phyloP scores from a whole-genome alignment of 768 basidiomycete genomes.

The Lactarius psammicola region DNA sequence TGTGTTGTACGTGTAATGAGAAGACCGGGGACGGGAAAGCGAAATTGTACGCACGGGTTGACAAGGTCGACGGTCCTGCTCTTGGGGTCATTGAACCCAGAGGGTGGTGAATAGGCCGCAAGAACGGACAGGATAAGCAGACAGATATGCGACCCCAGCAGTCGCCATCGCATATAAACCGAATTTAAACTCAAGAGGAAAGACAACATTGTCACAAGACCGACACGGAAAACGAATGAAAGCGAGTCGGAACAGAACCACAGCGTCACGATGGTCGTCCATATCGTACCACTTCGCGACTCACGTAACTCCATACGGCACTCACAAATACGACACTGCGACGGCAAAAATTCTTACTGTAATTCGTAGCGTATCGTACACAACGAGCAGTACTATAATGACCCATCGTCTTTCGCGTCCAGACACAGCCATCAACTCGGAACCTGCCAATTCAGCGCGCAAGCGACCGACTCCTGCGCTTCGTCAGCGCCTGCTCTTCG shows the following conservation, averaged over 20 bases:
- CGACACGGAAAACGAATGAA: too few species aligned
- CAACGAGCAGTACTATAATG: background rate
- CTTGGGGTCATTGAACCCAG: slow-evolving; percentile 31
- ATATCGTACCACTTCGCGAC: background rate
- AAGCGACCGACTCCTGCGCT: slow-evolving; percentile 19
- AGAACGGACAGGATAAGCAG: slow-evolving; percentile 13
- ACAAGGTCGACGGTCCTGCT: slow-evolving; percentile 46
- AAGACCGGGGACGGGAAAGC: background rate
- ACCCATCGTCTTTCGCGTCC: slow-evolving; percentile 2
- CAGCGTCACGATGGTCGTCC: too few species aligned
- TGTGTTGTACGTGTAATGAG: slow-evolving; percentile 25
- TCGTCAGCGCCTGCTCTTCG: slow-evolving; percentile 35
- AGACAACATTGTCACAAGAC: background rate
- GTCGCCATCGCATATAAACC: slow-evolving; percentile 33
- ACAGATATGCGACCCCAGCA: slow-evolving; percentile 8
- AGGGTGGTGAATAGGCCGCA: slow-evolving; percentile 16
- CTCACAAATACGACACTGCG: too few species aligned
- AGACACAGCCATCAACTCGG: background rate
- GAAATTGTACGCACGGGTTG: slow-evolving; percentile 41
- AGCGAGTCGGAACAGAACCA: background rate
- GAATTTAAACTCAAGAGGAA: background rate
- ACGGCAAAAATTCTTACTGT: too few species aligned
- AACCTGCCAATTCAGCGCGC: slow-evolving; percentile 5
- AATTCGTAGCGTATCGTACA: background rate
- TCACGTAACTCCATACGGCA: background rate